Evolutionary conservation across 1,284 basidiomycete genomes (phyloP), one percentile per base, ranked within the genome.

Genomic region (Hortiboletus rubellus): DNA sequence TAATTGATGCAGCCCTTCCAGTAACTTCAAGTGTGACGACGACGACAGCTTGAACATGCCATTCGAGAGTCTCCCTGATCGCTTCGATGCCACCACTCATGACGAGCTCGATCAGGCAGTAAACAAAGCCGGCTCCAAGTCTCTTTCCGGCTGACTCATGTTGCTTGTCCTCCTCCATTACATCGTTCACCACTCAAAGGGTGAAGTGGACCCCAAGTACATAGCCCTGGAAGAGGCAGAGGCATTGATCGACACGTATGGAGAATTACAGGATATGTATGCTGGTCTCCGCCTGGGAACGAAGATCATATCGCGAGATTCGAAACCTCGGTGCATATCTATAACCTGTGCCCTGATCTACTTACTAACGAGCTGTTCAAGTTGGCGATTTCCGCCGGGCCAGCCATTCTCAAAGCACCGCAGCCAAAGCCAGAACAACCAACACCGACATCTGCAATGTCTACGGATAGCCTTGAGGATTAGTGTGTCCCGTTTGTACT

Each of bases 321-420:
- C 53, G 59, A n/a, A 60, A 55, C 22, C 42, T 60, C 4, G 47
- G 59, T 60, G 6, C 9, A 53, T 36, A 5, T 9, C 24, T 8
- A 27, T 9, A 7, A 18, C 12, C 15, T 3, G 10, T 12, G 18
- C 3, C n/a, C 38, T n/a, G 14, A 38, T 4, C 46, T 7, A 38
- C 22, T 48, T 14, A 5, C 27, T 14, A 30, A n/a, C 22, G 14
- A 5, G 15, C 5, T 2, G 8, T 22, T 24, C n/a, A n/a, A n/a
- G n/a, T n/a, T n/a, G n/a, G n/a, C n/a, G n/a, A n/a, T n/a, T n/a
- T n/a, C n/a, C n/a, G n/a, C n/a, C n/a, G n/a, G 18, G 12, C 7
- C 14, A 55, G 54, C 47, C 42, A 55, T 55, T 40, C 47, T 55
- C 18, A 50, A 24, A 10, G 27, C 18, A 18, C 15, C 18, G 31